These are phyloP conservation scores for Dioszegia aurantiaca DNA, from an alignment of 768 basidiomycete species.

Conservation along the genomic window DNA sequence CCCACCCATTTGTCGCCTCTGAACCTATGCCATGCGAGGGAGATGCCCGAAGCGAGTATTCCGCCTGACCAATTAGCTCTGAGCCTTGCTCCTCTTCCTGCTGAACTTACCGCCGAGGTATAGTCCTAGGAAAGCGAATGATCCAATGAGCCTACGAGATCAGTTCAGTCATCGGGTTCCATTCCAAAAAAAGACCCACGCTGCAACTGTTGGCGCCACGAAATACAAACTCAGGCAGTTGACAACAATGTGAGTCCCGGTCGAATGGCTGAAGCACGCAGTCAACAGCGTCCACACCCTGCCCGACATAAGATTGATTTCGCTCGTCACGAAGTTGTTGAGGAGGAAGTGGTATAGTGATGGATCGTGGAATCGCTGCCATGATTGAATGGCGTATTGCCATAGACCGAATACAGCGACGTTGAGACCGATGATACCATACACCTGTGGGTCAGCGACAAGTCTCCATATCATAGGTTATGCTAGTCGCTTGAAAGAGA, in stretches of 20 bases:
- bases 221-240: conserved; percentile 50
- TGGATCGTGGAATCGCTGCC: conserved; percentile 48
- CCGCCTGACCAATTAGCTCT: conserved; percentile 28
- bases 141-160: conserved; percentile 36
- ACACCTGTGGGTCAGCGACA: conserved; percentile 12
- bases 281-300: conserved; percentile 49
- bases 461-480: background rate
- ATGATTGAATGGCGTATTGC: conserved; percentile 44
- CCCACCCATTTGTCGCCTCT: conserved; percentile 31
- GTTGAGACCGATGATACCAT: conserved; percentile 43
- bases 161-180: background rate
- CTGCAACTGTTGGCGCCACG: conserved; percentile 42
- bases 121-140: conserved; percentile 46
- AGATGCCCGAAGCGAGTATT: conserved; percentile 37
- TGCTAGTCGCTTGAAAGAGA: background rate
- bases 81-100: background rate
- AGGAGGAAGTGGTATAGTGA: conserved; percentile 39
- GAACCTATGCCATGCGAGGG: conserved; percentile 39
- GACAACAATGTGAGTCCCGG: conserved; percentile 46
- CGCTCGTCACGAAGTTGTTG: conserved; percentile 49
- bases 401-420: conserved; percentile 46
- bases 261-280: conserved; percentile 45
- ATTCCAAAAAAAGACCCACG: conserved; percentile 20
- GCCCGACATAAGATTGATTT: conserved; percentile 47
- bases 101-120: conserved; percentile 44